Conservation (phyloP, 1,284 basidiomycete species). For the Ceratobasidium sp. region DNA sequence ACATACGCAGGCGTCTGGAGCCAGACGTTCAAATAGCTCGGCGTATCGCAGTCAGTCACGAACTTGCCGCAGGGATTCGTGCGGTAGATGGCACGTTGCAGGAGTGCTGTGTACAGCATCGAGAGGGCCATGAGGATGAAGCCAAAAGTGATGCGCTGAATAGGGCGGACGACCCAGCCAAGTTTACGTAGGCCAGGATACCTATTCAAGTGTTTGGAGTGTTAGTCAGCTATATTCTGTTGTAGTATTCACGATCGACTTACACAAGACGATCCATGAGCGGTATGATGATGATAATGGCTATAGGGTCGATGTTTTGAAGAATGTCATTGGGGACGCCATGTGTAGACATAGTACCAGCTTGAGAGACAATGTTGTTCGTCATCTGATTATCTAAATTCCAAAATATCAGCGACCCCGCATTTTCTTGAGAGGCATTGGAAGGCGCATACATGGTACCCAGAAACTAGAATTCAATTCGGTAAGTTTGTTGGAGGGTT, state of each 20-base stretch:
- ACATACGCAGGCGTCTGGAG: conserved; percentile 63
- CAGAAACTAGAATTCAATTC: background rate
- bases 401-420: no score
- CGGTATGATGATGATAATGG: conserved; percentile 36
- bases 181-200: conserved; percentile 78
- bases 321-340: conserved; percentile 37
- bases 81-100: conserved; percentile 78
- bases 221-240: background rate
- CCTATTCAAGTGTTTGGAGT: no score
- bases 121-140: conserved; percentile 57
- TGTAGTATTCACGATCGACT: background rate
- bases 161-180: conserved; percentile 74
- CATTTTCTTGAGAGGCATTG: no score
- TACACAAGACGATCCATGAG: conserved; percentile 29
- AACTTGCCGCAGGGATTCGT: conserved; percentile 70
- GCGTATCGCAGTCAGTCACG: conserved; percentile 64
- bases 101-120: conserved; percentile 72
- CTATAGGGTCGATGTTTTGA: conserved; percentile 30
- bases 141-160: conserved; percentile 80
- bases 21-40: conserved; percentile 74
- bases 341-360: conserved; percentile 24
- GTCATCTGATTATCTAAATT: conserved; percentile 40
- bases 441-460: conserved; percentile 32
- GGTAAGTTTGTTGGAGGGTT: background rate
- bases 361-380: conserved; percentile 38